Base-by-base conservation (phyloP, 176 grass and related monocot genomes). In the Melocanna baccifera region DNA sequence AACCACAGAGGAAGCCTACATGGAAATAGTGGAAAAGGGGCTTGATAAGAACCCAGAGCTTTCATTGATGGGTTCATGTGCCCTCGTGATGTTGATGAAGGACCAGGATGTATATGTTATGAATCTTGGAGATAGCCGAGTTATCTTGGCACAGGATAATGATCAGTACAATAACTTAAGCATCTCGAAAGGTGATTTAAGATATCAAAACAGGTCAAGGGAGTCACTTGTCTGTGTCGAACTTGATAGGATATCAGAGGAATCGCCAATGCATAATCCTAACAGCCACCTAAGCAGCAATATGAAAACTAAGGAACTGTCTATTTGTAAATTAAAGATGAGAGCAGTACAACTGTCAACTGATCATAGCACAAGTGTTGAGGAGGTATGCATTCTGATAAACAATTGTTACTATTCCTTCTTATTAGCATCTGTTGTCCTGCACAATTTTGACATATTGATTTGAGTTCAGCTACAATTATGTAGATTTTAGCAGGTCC, bases 41-140 rank as follows among this genome's bases (percentile, higher is more conserved):
- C 89, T 97, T 50, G 92, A 97, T 67, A 92, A 78, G 71, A 84
- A 97, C 37, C 91, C 94, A 1, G 94, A 97, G 83, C 90, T 97
- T 79, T 83, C 89, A 75, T 84, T 97, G 55, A 94, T 97, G 94
- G 94, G 94, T 63, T 97, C 94, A 19, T 97, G 94, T 51, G 91
- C 94, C 55, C 90, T 97, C 53, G 94, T 97, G 48, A 97, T 97
- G 94, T 88, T 97, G 78, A 97, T 97, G 94, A 97, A 97, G 71
- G 94, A 97, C 72, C 92, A 94, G 76, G 94, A 97, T 94, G 94
- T 94, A 58, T 97, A 97, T 86, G 83, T 97, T 64, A 97, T 97
- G 90, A 97, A 97, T 79, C 88, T 97, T 25, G 94, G 94, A 69
- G 94, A 97, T 67, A 97, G 94, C 66, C 88, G 94, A 75, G 90